Evolutionary conservation across 2,329 filamentous ascomycete species (phyloP), one percentile per base, ranked within the genome.

Genomic region (Truncatella angustata): DNA sequence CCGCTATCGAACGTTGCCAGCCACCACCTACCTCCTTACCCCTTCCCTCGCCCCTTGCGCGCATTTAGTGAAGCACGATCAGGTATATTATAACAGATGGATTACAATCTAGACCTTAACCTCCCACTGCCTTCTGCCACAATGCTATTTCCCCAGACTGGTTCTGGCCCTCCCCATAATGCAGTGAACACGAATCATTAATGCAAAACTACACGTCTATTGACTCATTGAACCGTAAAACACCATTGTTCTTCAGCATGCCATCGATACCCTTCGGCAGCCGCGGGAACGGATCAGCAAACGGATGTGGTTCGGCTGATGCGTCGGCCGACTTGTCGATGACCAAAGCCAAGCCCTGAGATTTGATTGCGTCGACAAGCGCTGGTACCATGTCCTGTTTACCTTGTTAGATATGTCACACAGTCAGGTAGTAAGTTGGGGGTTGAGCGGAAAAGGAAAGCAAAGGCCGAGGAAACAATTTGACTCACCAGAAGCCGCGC

Each of bases 281-380:
- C 59, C 82, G 75, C 45, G 79, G 75, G 65, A 83, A 84, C 11
- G 77, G 72, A 67, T 81, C 75, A 56, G 66, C 66, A 62, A 73
- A 63, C 42, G 72, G 62, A 57, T 68, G 65, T 56, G 66, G 54
- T 45, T 73, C 68, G 12, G 70, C 68, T 39, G 60, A 71, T 46
- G 68, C 61, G 56, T 86, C 82, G 52, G 84, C 80, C 4, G 89
- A 90, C 59, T 88, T 90, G 67, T 99, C 93, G 48, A 90, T 88
- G 14, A 99, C 92, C 34, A 99, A 81, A 4, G 96, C 93, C 47
- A 99, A 78, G 23, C 94, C 93, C 45, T 96, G 89, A 23, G 91
- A 91, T 71, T 97, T 97, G 73, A 99, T 93, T 2, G 92, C 90
- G 60, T 95, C 90, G 49, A 96, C 86, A 43, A 99, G 80, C 2